Base-by-base conservation (phyloP, 2,329 filamentous ascomycete species). In the Trichoderma koningiopsis region DNA sequence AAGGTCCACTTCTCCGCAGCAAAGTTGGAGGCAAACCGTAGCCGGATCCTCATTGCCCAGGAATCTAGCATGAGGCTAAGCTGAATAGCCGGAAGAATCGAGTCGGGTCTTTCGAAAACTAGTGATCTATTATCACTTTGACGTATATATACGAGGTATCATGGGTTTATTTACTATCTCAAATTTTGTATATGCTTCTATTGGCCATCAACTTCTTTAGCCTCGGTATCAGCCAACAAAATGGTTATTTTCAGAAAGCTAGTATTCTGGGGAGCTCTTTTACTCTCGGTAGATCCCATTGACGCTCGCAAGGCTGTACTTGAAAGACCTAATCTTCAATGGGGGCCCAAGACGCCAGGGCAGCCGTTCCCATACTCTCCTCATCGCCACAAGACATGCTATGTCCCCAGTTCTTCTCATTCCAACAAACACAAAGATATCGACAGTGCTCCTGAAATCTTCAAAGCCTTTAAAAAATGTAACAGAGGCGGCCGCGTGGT, bases 301-400 rank as follows among this genome's bases (percentile, higher is more conserved):
- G 24, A 53, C 4, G 61, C 33, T 8, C 61, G 29, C 19, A 64
- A 53, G 47, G 16, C 47, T 2, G 4, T 29, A 27, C n/a, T 64
- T 55, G 22, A 37, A 4, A 53, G 61, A 19, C 61, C 61, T 1
- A 55, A 64, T 6, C 61, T 64, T n/a, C 31, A 64, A 53, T 64
- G 61, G 61, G 61, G 61, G 10, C 61, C 61, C 22, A 64, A 64
- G 33, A 55, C 61, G 14, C 61, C 61, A 29, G 61, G 61, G 37
- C 61, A 37, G 27, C 47, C 10, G 19, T 64, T 64, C 35, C 61
- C 61, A 22, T 47, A 64, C 49, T 64, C 61, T 29, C 61, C 61
- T 7, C 40, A 40, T 37, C 61, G 61, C 31, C 49, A 55, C 61
- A 64, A 55, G 47, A 64, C 61, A 24, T 64, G 61, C 14, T 22